Evolutionary conservation across 495 filamentous ascomycete genomes (phyloP), one percentile per base, ranked within the genome.

Genomic region (Cercophora samala): DNA sequence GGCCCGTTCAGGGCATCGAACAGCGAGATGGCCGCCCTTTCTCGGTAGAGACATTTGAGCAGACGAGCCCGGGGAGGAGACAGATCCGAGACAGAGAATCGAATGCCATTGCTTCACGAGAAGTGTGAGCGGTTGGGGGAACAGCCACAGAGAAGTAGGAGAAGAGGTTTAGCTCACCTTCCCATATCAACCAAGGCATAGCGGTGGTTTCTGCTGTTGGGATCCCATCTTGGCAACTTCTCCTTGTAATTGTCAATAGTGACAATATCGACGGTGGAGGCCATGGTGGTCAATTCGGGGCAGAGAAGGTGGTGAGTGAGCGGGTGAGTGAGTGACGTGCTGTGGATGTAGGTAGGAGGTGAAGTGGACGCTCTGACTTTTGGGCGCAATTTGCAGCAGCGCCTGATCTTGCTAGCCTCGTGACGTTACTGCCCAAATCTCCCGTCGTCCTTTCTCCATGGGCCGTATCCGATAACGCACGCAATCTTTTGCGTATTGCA

Each of bases 41-140:
- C 89, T 67, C 87, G 86, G 75, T 91, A 95, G 63, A 96, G 67
- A 42, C 89, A 93, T 19, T 84, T 90, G 26, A 96, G 83, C 32
- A 93, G 84, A 17, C 93, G 88, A 18, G 89, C 80, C 3, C 80
- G 86, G 1, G 89, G 86, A 8, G 88, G 86, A 1, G 88, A 84
- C 32, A 97, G 84, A 64, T 92, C 86, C 9, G 93, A 90, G 66
- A 97, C 92, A 9, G 91, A 94, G 81, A 96, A 96, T 56, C 93
- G 93, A 70, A 97, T 94, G 67, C 93, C 93, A 84, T 97, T 97
- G 80, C 93, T 96, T 70, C 24, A 37, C 17, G 26, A 52, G 25
- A 69, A 46, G 37, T 13, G 13, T 46, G 37, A 46, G 29, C 13
- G 37, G 4, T 17, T 46, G 21, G 32, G 55, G 46, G 37, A 54